Percentiles rank a stretch among this genome's conserved stretches.
Evolutionary conservation across 768 basidiomycete species (phyloP).

Genomic region (Crucibulum laeve): DNA sequence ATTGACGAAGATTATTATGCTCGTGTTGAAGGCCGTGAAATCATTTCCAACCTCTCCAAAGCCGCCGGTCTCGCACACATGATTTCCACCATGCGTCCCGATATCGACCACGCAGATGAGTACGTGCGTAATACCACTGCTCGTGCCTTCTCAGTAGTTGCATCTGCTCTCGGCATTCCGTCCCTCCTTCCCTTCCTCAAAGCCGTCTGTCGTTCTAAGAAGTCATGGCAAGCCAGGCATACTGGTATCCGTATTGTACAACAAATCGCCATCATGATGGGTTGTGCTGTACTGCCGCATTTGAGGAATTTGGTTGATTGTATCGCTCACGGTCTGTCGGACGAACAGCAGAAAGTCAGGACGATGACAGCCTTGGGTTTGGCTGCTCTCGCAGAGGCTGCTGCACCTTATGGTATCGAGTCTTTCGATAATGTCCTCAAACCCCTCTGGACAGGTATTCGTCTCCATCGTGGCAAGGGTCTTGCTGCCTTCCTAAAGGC

Average conservation of each 20-base stretch:
- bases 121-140: conserved; percentile 99
- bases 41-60: conserved; percentile 97
- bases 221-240: conserved; percentile 99
- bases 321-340: conserved; percentile 87
- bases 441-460: conserved; percentile 90
- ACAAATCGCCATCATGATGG: conserved; percentile 99
- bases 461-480: conserved; percentile 92
- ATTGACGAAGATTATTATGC: conserved; percentile 98
- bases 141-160: conserved; percentile 97
- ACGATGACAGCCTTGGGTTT: conserved; percentile 93
- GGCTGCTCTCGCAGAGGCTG: conserved; percentile 93
- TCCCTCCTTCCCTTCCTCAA: conserved; percentile 97
- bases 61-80: conserved; percentile 99
- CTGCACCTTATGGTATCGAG: conserved; percentile 98
- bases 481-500: conserved; percentile 95
- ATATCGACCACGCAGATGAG: conserved; percentile 99
- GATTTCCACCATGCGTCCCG: conserved; percentile 99
- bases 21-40: conserved; percentile 97
- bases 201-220: conserved; percentile 97
- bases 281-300: conserved; percentile 96
- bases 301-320: conserved; percentile 95
- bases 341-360: conserved; percentile 94
- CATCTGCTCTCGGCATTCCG: conserved; percentile 96
- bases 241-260: conserved; percentile 99
- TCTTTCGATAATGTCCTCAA: conserved; percentile 98